Percentiles rank a stretch among this genome's conserved stretches.
phyloP scores from a whole-genome alignment of 495 filamentous ascomycete species.

The Cercophora sp. region DNA sequence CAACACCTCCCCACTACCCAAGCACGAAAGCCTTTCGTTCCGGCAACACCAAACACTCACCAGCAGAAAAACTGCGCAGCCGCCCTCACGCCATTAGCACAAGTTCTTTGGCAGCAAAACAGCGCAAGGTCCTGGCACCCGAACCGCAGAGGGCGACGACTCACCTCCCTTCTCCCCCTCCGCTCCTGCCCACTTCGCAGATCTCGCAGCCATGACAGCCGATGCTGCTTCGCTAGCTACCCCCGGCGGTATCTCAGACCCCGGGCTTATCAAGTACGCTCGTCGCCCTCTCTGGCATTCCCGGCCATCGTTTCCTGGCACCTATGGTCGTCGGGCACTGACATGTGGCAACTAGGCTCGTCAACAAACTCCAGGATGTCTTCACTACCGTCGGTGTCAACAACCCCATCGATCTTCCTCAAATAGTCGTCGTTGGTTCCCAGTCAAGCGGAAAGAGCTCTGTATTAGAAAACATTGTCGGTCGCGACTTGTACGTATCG shows the following conservation, averaged over 20 bases:
- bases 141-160: too few relatives aligned
- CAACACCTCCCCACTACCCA: background rate
- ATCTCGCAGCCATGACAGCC: conserved; percentile 23
- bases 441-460: conserved; percentile 99
- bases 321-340: conserved; percentile 21
- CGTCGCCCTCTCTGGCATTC: conserved; percentile 7
- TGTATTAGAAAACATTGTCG: conserved; percentile 99
- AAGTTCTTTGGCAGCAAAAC: too few relatives aligned
- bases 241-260: conserved; percentile 55
- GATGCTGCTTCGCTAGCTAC: conserved; percentile 32
- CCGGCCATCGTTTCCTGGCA: background rate
- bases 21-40: background rate
- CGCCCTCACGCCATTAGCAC: background rate
- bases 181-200: conserved; percentile 1
- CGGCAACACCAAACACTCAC: background rate
- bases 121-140: too few relatives aligned
- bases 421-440: conserved; percentile 98
- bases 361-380: conserved; percentile 99
- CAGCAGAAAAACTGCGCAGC: background rate
- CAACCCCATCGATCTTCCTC: conserved; percentile 98
- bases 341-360: conserved; percentile 59
- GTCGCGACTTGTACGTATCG: conserved; percentile 88
- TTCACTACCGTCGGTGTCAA: conserved; percentile 97
- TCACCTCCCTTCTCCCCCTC: conserved; percentile 1
- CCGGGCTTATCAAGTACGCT: conserved; percentile 54